A percentile compares a stretch with the other conserved stretches of the same genome.
These are phyloP conservation scores for Podila clonocystis DNA, from an alignment of 192 early-diverging fungal genomes.

Conservation along the genomic window DNA sequence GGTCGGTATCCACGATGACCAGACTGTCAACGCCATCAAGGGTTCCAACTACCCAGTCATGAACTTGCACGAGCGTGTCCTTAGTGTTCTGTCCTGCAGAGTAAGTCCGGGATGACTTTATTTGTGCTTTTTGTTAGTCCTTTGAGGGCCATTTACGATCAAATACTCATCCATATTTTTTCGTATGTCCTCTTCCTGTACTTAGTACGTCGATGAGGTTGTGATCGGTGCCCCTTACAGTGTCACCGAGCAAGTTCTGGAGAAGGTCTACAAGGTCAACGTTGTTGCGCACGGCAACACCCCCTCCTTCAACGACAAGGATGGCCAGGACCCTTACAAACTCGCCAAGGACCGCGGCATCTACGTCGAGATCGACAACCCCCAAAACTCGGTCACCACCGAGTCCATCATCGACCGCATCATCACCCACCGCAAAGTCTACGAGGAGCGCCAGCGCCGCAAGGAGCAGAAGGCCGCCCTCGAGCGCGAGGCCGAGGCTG, in stretches of 20 bases:
- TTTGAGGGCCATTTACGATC: neutral
- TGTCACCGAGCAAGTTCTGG: constrained; percentile 86
- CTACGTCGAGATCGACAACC: constrained; percentile 83
- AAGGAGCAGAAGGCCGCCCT: constrained; percentile 76
- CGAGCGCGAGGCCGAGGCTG: constrained; percentile 70
- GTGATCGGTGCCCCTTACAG: constrained; percentile 93
- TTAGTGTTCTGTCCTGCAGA: constrained; percentile 93
- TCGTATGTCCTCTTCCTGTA: neutral
- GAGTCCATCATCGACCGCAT: constrained; percentile 90
- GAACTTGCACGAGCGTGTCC: constrained; percentile 94
- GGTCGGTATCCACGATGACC: constrained; percentile 94
- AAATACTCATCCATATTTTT: neutral
- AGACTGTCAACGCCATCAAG: constrained; percentile 87
- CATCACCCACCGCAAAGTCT: constrained; percentile 85
- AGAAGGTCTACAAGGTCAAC: constrained; percentile 86
- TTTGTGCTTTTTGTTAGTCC: neutral
- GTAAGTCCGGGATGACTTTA: constrained; percentile 58
- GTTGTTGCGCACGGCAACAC: constrained; percentile 83
- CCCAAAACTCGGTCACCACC: constrained; percentile 81
- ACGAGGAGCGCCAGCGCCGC: constrained; percentile 79
- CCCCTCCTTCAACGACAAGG: constrained; percentile 69
- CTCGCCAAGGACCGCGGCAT: constrained; percentile 84
- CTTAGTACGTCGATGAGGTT: constrained; percentile 91
- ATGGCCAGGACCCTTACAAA: constrained; percentile 86
- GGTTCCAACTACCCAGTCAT: constrained; percentile 92